phyloP scores from a whole-genome alignment of 176 grass and related monocot species.

The Neostapfia colusana region DNA sequence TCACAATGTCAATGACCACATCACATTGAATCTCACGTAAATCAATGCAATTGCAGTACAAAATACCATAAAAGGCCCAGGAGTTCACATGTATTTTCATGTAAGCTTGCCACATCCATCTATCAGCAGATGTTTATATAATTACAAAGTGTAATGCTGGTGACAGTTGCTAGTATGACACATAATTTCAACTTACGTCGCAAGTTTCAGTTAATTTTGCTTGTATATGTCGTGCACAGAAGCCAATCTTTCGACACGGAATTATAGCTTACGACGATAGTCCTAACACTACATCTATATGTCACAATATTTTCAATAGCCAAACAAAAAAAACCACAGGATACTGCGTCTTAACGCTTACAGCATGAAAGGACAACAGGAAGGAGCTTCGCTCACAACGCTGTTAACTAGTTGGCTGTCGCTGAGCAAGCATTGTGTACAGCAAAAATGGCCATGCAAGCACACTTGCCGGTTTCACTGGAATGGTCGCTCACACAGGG shows the following conservation, averaged over 20 bases:
- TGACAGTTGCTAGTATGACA: not conserved
- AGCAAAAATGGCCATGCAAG: not conserved
- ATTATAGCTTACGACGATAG: not conserved
- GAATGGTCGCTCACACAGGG: not conserved
- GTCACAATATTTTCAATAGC: not conserved
- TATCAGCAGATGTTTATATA: not conserved
- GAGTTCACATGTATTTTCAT: too few species aligned
- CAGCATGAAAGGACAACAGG: not conserved
- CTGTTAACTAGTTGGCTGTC: not conserved
- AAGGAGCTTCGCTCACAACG: not conserved
- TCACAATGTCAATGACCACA: too few species aligned
- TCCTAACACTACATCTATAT: slow-evolving; percentile 23
- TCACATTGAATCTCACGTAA: too few species aligned
- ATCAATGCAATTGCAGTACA: too few species aligned
- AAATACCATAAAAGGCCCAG: too few species aligned
- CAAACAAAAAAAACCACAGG: not conserved
- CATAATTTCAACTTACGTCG: not conserved
- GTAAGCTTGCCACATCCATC: not conserved
- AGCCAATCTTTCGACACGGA: not conserved
- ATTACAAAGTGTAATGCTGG: not conserved
- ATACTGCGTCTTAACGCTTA: not conserved
- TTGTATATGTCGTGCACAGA: not conserved
- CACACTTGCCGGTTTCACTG: not conserved
- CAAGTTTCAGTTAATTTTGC: not conserved
- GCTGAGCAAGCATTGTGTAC: not conserved